Evolutionary conservation across 805 yeast species (phyloP).

Genomic region (Millerozyma miso): DNA sequence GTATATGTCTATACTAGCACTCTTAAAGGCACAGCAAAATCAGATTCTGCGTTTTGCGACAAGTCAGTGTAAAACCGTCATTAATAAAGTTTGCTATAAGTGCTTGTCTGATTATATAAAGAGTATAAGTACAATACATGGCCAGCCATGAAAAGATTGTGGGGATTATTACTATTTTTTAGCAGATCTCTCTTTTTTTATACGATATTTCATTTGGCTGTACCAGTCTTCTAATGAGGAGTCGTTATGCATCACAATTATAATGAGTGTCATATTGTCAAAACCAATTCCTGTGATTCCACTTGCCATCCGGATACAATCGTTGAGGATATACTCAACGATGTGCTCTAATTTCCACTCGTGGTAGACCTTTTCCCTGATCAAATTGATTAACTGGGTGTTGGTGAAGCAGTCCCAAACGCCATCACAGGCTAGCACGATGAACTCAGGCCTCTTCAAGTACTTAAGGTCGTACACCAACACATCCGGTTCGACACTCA

Average conservation of each 20-base stretch:
- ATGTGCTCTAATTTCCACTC: slow-evolving; percentile 60
- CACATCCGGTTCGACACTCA: slow-evolving; percentile 41
- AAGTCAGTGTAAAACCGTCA: background rate
- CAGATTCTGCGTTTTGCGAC: too few relatives aligned
- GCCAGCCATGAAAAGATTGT: background rate
- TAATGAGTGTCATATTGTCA: slow-evolving; percentile 76
- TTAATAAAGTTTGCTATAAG: background rate
- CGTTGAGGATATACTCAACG: slow-evolving; percentile 56
- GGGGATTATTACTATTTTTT: background rate
- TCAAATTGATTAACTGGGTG: slow-evolving; percentile 46
- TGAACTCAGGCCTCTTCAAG: slow-evolving; percentile 28
- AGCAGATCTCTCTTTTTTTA: slow-evolving; percentile 19
- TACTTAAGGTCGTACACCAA: slow-evolving; percentile 29
- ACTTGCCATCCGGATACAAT: slow-evolving; percentile 66
- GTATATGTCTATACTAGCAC: too few relatives aligned
- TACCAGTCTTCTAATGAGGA: slow-evolving; percentile 55
- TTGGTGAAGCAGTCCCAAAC: slow-evolving; percentile 52
- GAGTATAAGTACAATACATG: background rate
- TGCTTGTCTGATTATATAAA: background rate
- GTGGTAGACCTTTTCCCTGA: slow-evolving; percentile 53
- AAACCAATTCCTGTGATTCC: slow-evolving; percentile 75
- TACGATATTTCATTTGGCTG: slow-evolving; percentile 42
- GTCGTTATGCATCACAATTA: slow-evolving; percentile 54
- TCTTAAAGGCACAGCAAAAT: too few relatives aligned
- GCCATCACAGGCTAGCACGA: slow-evolving; percentile 43